Percentiles rank a stretch among this genome's conserved stretches.
Conservation (phyloP, 495 filamentous ascomycete genomes). For the Hypoxylon lenormandii region DNA sequence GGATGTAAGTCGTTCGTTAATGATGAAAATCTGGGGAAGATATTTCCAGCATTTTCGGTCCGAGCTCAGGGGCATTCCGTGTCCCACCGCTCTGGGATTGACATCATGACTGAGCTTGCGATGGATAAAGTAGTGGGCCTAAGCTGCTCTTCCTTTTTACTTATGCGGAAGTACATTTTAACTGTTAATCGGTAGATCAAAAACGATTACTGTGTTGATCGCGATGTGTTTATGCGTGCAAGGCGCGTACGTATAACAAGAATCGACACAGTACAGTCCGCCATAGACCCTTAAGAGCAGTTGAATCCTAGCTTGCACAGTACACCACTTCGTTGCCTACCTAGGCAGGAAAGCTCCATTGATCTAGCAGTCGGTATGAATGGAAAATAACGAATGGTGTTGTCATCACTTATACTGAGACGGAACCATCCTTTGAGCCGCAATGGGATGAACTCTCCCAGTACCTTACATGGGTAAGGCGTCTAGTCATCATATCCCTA, state of each 20-base stretch:
- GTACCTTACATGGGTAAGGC: not conserved
- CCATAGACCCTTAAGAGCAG: not conserved
- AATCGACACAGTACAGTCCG: not conserved
- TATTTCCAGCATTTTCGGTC: no score
- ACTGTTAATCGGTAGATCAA: not conserved
- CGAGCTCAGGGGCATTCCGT: not conserved
- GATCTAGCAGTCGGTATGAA: not conserved
- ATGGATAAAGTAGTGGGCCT: not conserved
- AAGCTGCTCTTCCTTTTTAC: not conserved
- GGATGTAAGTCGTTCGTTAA: no score
- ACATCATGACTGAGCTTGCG: constrained; percentile 21
- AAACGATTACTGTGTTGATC: not conserved
- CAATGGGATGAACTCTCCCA: constrained; percentile 1
- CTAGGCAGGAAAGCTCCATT: not conserved
- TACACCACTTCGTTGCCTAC: not conserved
- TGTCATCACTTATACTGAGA: constrained; percentile 10
- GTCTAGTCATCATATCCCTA: not conserved
- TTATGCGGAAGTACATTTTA: not conserved
- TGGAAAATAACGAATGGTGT: not conserved
- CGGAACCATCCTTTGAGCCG: constrained; percentile 18
- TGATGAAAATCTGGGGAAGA: not conserved
- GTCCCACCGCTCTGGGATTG: not conserved
- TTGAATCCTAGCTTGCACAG: not conserved
- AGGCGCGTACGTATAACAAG: not conserved
- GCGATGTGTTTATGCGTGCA: not conserved